Percentiles rank a stretch among this genome's conserved stretches.
Evolutionary conservation across 768 basidiomycete genomes (phyloP).

Genomic region (Kwoniella europaea): DNA sequence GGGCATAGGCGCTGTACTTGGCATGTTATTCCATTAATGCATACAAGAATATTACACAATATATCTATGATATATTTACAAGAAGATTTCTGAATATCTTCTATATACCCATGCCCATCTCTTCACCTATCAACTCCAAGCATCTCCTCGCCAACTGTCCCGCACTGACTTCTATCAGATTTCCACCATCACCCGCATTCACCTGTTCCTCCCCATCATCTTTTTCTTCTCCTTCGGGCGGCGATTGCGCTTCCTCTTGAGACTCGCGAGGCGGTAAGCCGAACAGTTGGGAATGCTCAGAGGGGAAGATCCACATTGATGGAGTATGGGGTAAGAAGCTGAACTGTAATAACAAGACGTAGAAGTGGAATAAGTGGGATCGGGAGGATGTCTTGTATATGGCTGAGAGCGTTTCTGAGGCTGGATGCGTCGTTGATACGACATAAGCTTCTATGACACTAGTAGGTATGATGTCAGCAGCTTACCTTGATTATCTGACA

Average conservation of each 20-base stretch:
- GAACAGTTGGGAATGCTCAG: constrained; percentile 38
- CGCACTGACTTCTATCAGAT: constrained; percentile 50
- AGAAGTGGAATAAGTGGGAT: constrained; percentile 89
- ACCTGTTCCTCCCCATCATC: constrained; percentile 15
- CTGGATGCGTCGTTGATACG: constrained; percentile 39
- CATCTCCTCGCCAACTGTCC: constrained; percentile 44
- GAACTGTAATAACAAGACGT: constrained; percentile 77
- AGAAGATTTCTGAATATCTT: background rate
- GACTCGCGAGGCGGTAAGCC: background rate
- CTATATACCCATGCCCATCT: constrained; percentile 36
- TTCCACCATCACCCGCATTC: constrained; percentile 46
- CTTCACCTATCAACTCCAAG: constrained; percentile 47
- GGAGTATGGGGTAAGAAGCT: constrained; percentile 73
- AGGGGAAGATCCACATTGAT: constrained; percentile 66
- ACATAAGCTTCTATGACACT: background rate
- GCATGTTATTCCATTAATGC: too few species aligned
- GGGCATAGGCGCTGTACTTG: too few species aligned
- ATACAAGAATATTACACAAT: too few species aligned
- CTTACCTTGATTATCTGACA: constrained; percentile 61
- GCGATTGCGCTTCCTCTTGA: background rate
- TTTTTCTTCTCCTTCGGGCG: background rate
- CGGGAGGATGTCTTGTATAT: constrained; percentile 74
- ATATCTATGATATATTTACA: background rate
- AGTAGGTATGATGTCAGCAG: background rate
- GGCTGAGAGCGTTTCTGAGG: constrained; percentile 65